These are phyloP conservation scores for Phytopythium aichiense DNA, from an alignment of 352 stramenopile genomes.

Conservation along the genomic window DNA sequence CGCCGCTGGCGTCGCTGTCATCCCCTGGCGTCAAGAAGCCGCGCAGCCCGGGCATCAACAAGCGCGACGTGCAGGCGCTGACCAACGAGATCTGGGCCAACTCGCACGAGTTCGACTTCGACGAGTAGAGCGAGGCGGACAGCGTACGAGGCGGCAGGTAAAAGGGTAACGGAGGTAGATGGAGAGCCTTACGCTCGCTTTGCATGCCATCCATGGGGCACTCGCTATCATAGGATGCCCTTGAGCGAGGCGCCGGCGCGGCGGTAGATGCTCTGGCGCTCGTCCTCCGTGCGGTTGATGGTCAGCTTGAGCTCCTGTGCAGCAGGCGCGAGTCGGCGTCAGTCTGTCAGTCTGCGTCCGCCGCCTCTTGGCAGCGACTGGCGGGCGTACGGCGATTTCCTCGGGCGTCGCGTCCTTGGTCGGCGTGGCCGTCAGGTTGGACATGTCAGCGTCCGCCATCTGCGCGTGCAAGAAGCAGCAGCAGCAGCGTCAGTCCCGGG, in stretches of 20 bases:
- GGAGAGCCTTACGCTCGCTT: not conserved
- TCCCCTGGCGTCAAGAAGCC: slow-evolving; percentile 25
- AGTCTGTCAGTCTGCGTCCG: no score
- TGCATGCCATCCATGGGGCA: not conserved
- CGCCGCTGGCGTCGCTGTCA: slow-evolving; percentile 7
- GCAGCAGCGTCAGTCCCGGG: not conserved
- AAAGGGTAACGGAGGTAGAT: not conserved
- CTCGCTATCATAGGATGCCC: slow-evolving; percentile 42
- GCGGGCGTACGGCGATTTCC: slow-evolving; percentile 51
- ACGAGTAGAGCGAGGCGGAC: slow-evolving; percentile 19
- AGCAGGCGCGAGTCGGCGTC: no score
- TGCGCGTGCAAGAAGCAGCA: slow-evolving; percentile 13
- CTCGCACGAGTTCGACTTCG: slow-evolving; percentile 75
- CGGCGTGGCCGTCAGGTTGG: slow-evolving; percentile 75
- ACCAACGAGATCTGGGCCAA: slow-evolving; percentile 83
- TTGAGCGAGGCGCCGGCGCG: slow-evolving; percentile 76
- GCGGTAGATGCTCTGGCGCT: slow-evolving; percentile 79
- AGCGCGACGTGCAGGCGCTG: slow-evolving; percentile 53
- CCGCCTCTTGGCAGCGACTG: not conserved
- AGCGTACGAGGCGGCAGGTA: not conserved
- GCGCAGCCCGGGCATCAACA: slow-evolving; percentile 22
- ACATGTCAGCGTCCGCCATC: slow-evolving; percentile 87
- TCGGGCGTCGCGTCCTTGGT: slow-evolving; percentile 74
- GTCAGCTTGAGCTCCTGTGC: slow-evolving; percentile 62
- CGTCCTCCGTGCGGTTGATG: slow-evolving; percentile 71